Conservation (phyloP, 345 rosid species). For the Eucalyptus virginea region DNA sequence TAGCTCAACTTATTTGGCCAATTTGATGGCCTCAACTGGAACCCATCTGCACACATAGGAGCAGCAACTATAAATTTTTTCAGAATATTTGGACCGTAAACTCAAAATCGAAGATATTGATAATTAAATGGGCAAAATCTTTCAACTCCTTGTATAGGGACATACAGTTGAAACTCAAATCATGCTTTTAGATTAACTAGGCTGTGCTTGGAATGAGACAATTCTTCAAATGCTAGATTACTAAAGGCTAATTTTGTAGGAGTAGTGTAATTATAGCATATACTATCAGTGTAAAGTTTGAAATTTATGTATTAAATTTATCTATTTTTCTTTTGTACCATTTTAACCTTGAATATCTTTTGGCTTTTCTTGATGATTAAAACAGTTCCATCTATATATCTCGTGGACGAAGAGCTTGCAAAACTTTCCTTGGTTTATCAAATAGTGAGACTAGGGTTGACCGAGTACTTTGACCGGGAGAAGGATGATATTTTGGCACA, state of each 20-base stretch:
- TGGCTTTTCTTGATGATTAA: background rate
- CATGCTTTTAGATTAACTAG: background rate
- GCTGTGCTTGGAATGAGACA: background rate
- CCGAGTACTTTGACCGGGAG: constrained; percentile 31
- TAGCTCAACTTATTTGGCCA: background rate
- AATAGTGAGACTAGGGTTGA: constrained; percentile 37
- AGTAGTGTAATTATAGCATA: background rate
- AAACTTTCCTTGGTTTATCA: constrained; percentile 37
- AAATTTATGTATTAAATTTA: background rate
- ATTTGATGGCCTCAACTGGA: background rate
- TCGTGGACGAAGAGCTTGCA: constrained; percentile 24
- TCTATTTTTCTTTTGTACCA: background rate
- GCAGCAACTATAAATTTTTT: background rate
- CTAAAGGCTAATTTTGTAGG: background rate
- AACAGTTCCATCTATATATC: constrained; percentile 34
- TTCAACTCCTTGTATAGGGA: background rate
- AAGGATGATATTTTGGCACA: constrained; percentile 24
- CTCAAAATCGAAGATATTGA: background rate
- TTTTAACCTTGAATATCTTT: background rate
- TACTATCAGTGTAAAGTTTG: background rate
- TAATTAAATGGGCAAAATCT: background rate
- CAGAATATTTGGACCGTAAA: background rate
- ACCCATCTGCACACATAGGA: background rate
- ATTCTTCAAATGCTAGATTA: background rate
- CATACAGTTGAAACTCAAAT: background rate